Conservation (phyloP, 345 rosid species). For the Nasturtium officinale region DNA sequence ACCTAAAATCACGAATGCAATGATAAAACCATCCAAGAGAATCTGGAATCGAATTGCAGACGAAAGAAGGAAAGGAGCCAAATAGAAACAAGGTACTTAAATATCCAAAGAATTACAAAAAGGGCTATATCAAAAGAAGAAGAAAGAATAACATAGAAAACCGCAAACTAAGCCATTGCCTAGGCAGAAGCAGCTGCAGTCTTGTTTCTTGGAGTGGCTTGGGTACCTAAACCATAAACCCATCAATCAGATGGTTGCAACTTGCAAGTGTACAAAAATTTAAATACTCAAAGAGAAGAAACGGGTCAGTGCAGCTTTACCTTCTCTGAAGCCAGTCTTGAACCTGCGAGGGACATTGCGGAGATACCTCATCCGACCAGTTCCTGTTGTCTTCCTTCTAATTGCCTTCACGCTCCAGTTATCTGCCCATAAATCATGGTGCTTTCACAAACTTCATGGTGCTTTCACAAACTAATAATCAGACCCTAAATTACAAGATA, state of each 20-base stretch:
- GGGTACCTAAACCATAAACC: constrained; percentile 51
- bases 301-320: not conserved
- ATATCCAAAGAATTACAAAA: not conserved
- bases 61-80: not conserved
- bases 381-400: constrained; percentile 53
- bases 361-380: constrained; percentile 92
- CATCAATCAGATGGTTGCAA: constrained; percentile 3
- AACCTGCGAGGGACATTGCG: constrained; percentile 82
- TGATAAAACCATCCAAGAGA: not conserved
- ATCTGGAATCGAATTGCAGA: not conserved
- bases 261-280: no score
- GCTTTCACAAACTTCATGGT: not conserved
- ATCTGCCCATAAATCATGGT: constrained; percentile 46
- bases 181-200: constrained; percentile 64
- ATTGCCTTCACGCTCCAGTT: constrained; percentile 97
- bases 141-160: constrained; percentile 14
- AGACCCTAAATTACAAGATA: not conserved
- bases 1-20: constrained; percentile 5
- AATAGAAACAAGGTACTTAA: constrained; percentile 28
- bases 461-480: not conserved
- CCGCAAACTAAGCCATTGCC: constrained; percentile 16
- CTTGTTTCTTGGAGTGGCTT: constrained; percentile 83
- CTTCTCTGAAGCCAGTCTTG: constrained; percentile 74
- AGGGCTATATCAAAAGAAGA: constrained; percentile 4
- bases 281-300: not conserved